Base-by-base conservation (phyloP, 768 basidiomycete species). In the Calocybe cyanea region DNA sequence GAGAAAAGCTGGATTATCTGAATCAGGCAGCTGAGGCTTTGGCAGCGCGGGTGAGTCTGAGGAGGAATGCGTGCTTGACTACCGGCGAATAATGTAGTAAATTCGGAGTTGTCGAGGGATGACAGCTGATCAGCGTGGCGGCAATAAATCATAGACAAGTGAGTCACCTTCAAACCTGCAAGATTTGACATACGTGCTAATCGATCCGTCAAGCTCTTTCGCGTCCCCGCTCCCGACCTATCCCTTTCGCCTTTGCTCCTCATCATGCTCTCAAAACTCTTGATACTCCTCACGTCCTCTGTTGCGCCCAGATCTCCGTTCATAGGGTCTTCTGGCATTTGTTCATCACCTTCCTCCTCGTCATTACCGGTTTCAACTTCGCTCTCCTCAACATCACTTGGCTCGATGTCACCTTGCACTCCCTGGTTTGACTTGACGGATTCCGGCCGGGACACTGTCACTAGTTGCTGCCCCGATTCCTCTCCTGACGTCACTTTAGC, bases 251-350 rank as follows among this genome's bases (percentile, higher is more conserved):
- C 52, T 51, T 66, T 66, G 30, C 71, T 69, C 57, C 73, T 81
- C 73, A 91, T 69, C 90, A 91, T 92, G 53, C 79, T 92, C 69
- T 84, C 85, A 57, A 94, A 92, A 60, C 91, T 93, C 53, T 80
- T 69, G 43, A 93, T 87, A 54, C 90, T 92, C 60, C 40, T 65
- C 53, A 47, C 69, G 58, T 36, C 70, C 18, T 62, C 66, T 2
- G 63, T 67, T 9, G 70, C 70, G n/a, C n/a, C n/a, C n/a, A n/a
- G n/a, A 4, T 68, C 71, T n/a, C 72, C 74, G 3, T 63, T 67
- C 6, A 56, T 63, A 1, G 25, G 25, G 5, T 28, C 11, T 5
- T 56, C 63, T 13, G 58, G 66, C 4, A 58, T 63, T 1, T 62
- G 62, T 3, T 67, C 71, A n/a, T 66, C 71, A 19, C 71, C 73